These are phyloP conservation scores for Metarhizium rileyi DNA, from an alignment of 2,329 filamentous ascomycete species.

Conservation along the genomic window DNA sequence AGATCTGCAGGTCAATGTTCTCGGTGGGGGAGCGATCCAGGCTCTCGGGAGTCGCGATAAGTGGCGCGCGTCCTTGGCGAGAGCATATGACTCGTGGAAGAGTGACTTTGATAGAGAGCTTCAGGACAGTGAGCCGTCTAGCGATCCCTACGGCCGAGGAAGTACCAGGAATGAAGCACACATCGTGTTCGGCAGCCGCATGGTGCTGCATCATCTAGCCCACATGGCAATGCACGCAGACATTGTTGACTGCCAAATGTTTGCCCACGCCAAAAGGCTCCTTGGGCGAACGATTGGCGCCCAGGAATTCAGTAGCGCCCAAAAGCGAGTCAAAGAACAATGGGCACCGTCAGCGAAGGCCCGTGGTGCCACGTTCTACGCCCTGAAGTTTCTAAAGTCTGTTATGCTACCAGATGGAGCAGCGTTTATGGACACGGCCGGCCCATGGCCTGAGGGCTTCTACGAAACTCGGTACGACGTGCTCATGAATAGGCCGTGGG, in stretches of 20 bases:
- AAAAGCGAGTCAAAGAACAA: slow-evolving; percentile 72
- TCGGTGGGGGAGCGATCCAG: slow-evolving; percentile 62
- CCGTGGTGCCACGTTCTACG: slow-evolving; percentile 86
- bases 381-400: slow-evolving; percentile 77
- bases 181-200: slow-evolving; percentile 73
- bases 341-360: slow-evolving; percentile 88
- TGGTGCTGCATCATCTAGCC: slow-evolving; percentile 83
- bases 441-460: slow-evolving; percentile 18
- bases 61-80: slow-evolving; percentile 77
- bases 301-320: slow-evolving; percentile 70
- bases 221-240: slow-evolving; percentile 98
- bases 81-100: slow-evolving; percentile 91
- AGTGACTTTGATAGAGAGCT: slow-evolving; percentile 79
- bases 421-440: slow-evolving; percentile 27
- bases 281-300: slow-evolving; percentile 77
- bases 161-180: slow-evolving; percentile 50
- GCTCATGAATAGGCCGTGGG: slow-evolving; percentile 86
- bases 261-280: slow-evolving; percentile 75
- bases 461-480: slow-evolving; percentile 86
- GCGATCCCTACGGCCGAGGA: slow-evolving; percentile 45
- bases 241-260: slow-evolving; percentile 95
- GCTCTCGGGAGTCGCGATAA: slow-evolving; percentile 81
- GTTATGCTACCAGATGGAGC: slow-evolving; percentile 55
- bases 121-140: slow-evolving; percentile 43
- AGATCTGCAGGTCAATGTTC: slow-evolving; percentile 73